These are phyloP conservation scores for Miscanthus lutarioriparius DNA, from an alignment of 176 grass and related monocot species.

Conservation along the genomic window DNA sequence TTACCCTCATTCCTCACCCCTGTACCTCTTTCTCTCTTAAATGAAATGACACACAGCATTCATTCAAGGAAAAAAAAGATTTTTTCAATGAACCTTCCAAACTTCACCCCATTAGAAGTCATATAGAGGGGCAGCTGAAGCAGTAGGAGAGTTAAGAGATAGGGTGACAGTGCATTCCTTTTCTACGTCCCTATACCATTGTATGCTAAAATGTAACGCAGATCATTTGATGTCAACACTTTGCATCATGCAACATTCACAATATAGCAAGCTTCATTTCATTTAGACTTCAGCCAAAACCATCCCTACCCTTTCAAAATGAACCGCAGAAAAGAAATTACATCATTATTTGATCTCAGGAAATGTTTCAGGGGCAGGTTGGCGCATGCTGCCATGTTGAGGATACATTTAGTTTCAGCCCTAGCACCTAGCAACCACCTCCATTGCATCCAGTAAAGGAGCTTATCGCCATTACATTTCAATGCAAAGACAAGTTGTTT, in stretches of 20 bases:
- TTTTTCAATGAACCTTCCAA: neutral
- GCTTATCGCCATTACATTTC: neutral
- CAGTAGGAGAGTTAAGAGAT: neutral
- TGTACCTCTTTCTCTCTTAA: neutral
- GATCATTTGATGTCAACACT: neutral
- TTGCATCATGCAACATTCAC: slow-evolving; percentile 2
- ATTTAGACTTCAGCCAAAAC: neutral
- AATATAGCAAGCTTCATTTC: slow-evolving; percentile 11
- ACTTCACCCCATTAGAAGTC: neutral
- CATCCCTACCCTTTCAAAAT: neutral
- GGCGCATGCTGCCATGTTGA: neutral
- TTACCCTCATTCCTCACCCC: neutral
- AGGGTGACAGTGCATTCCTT: neutral
- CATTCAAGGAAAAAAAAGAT: neutral
- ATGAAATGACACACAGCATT: neutral
- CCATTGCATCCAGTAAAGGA: slow-evolving; percentile 12
- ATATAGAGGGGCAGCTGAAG: neutral
- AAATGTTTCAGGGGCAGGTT: neutral
- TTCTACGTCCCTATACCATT: neutral
- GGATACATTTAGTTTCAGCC: neutral
- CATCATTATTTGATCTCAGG: neutral
- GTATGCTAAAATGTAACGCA: neutral
- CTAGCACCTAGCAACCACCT: neutral
- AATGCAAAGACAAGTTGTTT: neutral
- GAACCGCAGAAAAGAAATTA: neutral